Conservation (phyloP, 208 protist genomes). For the Trypanosoma lewisi region DNA sequence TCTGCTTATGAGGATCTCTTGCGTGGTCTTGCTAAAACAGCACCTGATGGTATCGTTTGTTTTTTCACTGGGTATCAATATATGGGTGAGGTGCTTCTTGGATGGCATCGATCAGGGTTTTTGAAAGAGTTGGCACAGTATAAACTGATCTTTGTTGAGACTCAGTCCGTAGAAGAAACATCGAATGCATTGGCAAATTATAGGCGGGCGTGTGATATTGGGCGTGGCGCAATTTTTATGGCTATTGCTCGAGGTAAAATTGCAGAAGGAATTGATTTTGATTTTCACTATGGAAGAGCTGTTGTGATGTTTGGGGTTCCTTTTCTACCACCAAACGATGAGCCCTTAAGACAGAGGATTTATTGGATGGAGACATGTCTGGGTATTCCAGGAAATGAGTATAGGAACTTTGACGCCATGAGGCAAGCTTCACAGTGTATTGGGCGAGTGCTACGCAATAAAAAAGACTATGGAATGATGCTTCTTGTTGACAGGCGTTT, state of each 20-base stretch:
- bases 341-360: constrained; percentile 93
- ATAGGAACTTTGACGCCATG: constrained; percentile 98
- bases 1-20: constrained; percentile 96
- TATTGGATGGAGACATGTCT: constrained; percentile 96
- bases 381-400: constrained; percentile 96
- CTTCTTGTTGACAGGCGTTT: constrained; percentile 98
- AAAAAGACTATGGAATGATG: constrained; percentile 99
- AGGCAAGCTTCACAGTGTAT: constrained; percentile 99
- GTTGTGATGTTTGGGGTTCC: constrained; percentile 98
- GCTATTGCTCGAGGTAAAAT: constrained; percentile 97
- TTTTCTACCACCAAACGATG: constrained; percentile 92
- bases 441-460: constrained; percentile 98
- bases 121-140: constrained; percentile 91
- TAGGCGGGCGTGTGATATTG: constrained; percentile 96
- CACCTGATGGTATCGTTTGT: constrained; percentile 98
- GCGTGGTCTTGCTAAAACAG: constrained; percentile 90
- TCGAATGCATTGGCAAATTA: constrained; percentile 97
- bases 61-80: constrained; percentile 97
- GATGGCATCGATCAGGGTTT: constrained; percentile 92
- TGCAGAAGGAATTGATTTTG: constrained; percentile 99
- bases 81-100: constrained; percentile 91
- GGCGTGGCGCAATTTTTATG: constrained; percentile 98
- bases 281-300: constrained; percentile 95
- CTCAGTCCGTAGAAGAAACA: constrained; percentile 96
- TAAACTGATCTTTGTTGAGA: constrained; percentile 99